A percentile compares a stretch with the other conserved stretches of the same genome.
These are phyloP conservation scores for Phaseolus coccineus DNA, from an alignment of 331 rosid species.

Conservation along the genomic window DNA sequence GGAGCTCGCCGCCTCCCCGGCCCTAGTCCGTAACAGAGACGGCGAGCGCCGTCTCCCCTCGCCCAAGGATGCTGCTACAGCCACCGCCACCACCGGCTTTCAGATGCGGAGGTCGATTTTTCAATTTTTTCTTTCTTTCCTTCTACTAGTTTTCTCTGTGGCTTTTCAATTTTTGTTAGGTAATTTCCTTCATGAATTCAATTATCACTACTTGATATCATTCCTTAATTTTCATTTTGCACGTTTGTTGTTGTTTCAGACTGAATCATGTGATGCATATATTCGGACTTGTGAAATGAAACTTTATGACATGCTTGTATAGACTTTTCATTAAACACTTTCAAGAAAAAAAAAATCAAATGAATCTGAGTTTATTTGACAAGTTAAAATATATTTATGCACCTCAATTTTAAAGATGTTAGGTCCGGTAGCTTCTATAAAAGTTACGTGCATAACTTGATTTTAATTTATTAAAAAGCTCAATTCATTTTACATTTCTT, in stretches of 20 bases:
- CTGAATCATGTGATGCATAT: background rate
- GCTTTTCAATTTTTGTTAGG: background rate
- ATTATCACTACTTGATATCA: background rate
- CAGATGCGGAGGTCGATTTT: conserved; percentile 55
- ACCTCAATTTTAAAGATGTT: background rate
- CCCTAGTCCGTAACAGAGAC: conserved; percentile 45
- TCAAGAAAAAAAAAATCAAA: background rate
- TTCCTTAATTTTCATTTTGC: background rate
- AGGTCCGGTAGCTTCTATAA: background rate
- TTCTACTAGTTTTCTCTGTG: background rate
- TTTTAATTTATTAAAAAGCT: background rate
- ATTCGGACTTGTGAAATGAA: background rate
- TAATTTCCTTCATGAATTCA: background rate
- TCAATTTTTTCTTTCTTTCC: background rate
- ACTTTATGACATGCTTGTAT: background rate
- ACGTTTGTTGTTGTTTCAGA: background rate
- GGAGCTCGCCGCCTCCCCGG: conserved; percentile 34
- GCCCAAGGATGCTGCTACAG: conserved; percentile 48
- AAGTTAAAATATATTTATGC: background rate
- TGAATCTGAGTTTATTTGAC: background rate
- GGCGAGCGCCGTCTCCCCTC: conserved; percentile 64
- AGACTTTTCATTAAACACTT: background rate
- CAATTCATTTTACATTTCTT: background rate
- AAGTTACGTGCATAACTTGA: background rate
- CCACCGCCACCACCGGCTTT: background rate